phyloP scores from a whole-genome alignment of 208 protist genomes.

The Acanthamoeba healyi region DNA sequence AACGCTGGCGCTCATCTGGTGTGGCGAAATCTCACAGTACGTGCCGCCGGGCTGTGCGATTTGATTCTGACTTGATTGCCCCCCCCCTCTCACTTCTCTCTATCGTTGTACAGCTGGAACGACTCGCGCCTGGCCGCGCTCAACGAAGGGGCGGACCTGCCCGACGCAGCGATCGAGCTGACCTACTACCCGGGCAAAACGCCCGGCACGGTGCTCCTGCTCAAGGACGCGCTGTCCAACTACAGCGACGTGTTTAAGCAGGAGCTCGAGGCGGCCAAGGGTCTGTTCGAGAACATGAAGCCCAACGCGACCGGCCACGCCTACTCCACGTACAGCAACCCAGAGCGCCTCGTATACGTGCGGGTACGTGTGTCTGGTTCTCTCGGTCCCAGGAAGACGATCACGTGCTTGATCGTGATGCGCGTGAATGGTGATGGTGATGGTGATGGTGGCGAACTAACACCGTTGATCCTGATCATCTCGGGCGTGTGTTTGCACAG shows the following conservation, averaged over 20 bases:
- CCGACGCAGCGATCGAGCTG: background rate
- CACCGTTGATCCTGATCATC: too few species aligned
- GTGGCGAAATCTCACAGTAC: background rate
- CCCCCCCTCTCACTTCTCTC: too few species aligned
- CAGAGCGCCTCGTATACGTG: background rate
- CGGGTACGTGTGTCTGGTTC: too few species aligned
- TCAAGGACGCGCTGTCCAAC: slow-evolving; percentile 29
- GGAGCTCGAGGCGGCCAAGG: background rate
- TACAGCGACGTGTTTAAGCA: background rate
- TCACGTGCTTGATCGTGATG: too few species aligned
- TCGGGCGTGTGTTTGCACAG: background rate
- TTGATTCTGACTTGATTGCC: too few species aligned
- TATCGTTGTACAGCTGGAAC: background rate
- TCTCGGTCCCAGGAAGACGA: too few species aligned
- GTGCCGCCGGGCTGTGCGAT: background rate
- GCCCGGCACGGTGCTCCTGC: background rate
- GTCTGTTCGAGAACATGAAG: slow-evolving; percentile 2
- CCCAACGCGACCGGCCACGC: background rate
- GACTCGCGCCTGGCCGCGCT: background rate
- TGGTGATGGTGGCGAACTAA: too few species aligned
- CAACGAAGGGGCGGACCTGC: background rate
- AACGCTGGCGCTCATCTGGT: slow-evolving; percentile 7
- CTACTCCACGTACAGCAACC: background rate
- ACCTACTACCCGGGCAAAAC: background rate
- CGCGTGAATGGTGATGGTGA: too few species aligned